phyloP scores from a whole-genome alignment of 2,329 filamentous ascomycete species.

The Ceratocystis albifundus region DNA sequence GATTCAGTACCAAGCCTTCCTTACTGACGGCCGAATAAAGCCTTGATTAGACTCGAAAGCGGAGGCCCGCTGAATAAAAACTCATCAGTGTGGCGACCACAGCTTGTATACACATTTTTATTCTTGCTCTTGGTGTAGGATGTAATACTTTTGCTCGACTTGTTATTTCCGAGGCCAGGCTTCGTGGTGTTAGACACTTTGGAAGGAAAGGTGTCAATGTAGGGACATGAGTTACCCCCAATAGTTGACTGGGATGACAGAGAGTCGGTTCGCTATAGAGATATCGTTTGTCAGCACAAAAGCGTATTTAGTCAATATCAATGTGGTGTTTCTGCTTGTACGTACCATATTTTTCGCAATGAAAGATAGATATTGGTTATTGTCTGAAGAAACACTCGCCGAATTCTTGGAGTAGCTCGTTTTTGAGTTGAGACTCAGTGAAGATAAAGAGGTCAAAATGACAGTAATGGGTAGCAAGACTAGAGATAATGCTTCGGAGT shows the following conservation, averaged over 20 bases:
- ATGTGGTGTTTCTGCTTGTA: too few relatives aligned
- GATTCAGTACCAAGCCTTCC: too few relatives aligned
- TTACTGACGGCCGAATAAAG: slow-evolving; percentile 29
- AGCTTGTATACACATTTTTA: slow-evolving; percentile 43
- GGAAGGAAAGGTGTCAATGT: neutral
- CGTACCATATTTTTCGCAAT: slow-evolving; percentile 16
- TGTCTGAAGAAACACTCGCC: neutral
- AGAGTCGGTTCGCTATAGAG: slow-evolving; percentile 13
- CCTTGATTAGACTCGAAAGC: slow-evolving; percentile 35
- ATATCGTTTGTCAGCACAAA: neutral
- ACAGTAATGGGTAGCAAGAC: too few relatives aligned
- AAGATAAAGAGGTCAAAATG: neutral
- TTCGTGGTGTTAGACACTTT: neutral
- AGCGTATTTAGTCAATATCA: too few relatives aligned
- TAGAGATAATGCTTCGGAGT: too few relatives aligned
- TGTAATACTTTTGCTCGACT: slow-evolving; percentile 20
- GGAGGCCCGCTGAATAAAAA: slow-evolving; percentile 42
- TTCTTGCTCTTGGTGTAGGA: slow-evolving; percentile 27
- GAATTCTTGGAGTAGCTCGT: slow-evolving; percentile 17
- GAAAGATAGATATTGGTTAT: slow-evolving; percentile 12
- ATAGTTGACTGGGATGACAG: slow-evolving; percentile 12
- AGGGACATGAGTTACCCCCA: neutral
- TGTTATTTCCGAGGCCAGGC: slow-evolving; percentile 20
- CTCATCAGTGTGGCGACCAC: slow-evolving; percentile 44
- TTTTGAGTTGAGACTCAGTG: neutral